These are phyloP conservation scores for Candida nitratophila DNA, from an alignment of 805 yeast genomes.

Conservation along the genomic window DNA sequence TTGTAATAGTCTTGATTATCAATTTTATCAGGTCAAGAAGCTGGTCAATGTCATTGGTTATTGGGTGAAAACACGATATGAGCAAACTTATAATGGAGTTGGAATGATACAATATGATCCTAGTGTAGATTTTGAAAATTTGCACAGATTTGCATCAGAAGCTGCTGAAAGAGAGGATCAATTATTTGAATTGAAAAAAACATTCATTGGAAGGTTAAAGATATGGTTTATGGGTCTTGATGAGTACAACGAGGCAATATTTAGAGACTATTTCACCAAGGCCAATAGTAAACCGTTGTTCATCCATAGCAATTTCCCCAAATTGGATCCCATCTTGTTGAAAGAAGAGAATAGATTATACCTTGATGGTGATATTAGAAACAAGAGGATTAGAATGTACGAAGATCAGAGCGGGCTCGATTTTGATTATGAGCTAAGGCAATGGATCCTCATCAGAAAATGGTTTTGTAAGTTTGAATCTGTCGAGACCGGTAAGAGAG, in stretches of 20 bases:
- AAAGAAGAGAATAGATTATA: slow-evolving; percentile 30
- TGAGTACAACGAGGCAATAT: slow-evolving; percentile 9
- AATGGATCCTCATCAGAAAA: slow-evolving; percentile 47
- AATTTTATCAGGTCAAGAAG: slow-evolving; percentile 44
- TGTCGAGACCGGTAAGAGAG: neutral
- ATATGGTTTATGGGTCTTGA: slow-evolving; percentile 9
- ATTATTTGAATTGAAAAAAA: slow-evolving; percentile 3
- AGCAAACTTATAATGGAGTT: slow-evolving; percentile 35
- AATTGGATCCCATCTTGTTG: slow-evolving; percentile 37
- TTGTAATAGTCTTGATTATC: slow-evolving; percentile 32
- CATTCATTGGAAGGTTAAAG: slow-evolving; percentile 5
- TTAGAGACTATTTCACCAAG: slow-evolving; percentile 17
- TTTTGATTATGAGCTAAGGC: slow-evolving; percentile 53
- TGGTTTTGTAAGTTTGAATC: slow-evolving; percentile 21
- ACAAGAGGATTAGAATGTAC: slow-evolving; percentile 21
- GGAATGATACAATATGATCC: slow-evolving; percentile 57
- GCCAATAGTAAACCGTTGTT: slow-evolving; percentile 28
- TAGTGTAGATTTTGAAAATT: slow-evolving; percentile 28
- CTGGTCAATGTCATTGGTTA: slow-evolving; percentile 46
- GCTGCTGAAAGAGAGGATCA: slow-evolving; percentile 5
- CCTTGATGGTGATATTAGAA: slow-evolving; percentile 5
- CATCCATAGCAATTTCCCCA: slow-evolving; percentile 49
- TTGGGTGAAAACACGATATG: slow-evolving; percentile 16
- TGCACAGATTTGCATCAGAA: slow-evolving; percentile 13
- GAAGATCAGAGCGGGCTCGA: slow-evolving; percentile 21